Evolutionary conservation across 768 basidiomycete genomes (phyloP), one percentile per base, ranked within the genome.

Genomic region (Suillus spraguei): DNA sequence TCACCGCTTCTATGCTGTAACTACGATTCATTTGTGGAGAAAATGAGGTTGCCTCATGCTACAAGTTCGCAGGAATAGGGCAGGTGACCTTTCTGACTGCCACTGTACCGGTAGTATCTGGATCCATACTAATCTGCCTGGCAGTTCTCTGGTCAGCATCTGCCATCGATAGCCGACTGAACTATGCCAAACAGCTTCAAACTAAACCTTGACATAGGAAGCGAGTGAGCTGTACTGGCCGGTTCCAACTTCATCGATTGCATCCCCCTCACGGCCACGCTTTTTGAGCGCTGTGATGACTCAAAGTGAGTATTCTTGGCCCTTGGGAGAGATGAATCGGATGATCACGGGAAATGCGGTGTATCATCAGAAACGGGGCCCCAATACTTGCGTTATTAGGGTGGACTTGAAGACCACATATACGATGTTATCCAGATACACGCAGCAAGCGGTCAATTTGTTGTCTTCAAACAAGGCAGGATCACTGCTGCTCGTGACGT

Each of bases 11-110:
- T 39, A 63, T 64, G 54, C 63, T 60, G 47, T 32, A 52, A 62
- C 65, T 36, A 33, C 39, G 63, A 64, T 66, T 65, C 52, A 74
- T 65, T 36, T 50, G 33, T 49, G 53, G 32, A 54, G 63, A 38
- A 28, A 74, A 74, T 64, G 73, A 71, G 73, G 73, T 28, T 60
- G 13, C 73, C 75, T 71, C 73, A 71, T 74, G 50, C 35, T 55
- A 60, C 60, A 39, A 66, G 36, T 63, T 63, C 33, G 59, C 59
- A 60, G 42, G 64, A 62, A 54, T 20, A 58, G 60, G 52, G 50
- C 28, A 33, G 55, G 55, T 56, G 55, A 56, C 55, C 16, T 14
- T 36, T 36, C 14, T 14, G 10, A 38, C 14, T 39, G 55, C 10
- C 55, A 56, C 28, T 28, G 55, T 28, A 28, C 22, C 22, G 22